Evolutionary conservation across 805 yeast species (phyloP).

Genomic region (Myxozyma melibiosi): DNA sequence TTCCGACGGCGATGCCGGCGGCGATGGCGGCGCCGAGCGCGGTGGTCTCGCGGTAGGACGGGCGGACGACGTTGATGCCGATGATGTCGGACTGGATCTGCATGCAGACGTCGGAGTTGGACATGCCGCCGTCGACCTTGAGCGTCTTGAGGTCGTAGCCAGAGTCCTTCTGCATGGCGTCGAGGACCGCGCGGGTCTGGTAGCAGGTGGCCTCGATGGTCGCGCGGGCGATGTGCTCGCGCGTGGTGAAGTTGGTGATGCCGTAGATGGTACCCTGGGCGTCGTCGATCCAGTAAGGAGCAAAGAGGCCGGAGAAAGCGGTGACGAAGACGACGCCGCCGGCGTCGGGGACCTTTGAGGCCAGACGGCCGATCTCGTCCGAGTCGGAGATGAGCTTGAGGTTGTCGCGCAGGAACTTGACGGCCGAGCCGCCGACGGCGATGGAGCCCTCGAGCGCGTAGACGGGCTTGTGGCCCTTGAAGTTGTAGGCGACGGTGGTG

Average conservation of each 20-base stretch:
- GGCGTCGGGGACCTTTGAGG: slow-evolving; percentile 73
- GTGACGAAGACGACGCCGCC: slow-evolving; percentile 96
- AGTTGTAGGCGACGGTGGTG: slow-evolving; percentile 90
- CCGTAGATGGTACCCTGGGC: slow-evolving; percentile 94
- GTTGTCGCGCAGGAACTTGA: slow-evolving; percentile 93
- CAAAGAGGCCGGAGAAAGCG: slow-evolving; percentile 90
- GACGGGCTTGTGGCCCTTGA: slow-evolving; percentile 72
- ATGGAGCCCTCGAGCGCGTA: slow-evolving; percentile 94
- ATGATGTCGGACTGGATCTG: slow-evolving; percentile 91
- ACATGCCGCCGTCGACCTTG: slow-evolving; percentile 92
- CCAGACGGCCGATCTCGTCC: slow-evolving; percentile 87
- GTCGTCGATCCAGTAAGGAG: slow-evolving; percentile 94
- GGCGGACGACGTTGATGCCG: slow-evolving; percentile 83
- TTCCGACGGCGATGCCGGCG: slow-evolving; percentile 73
- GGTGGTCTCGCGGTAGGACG: slow-evolving; percentile 84
- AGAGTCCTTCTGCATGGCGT: slow-evolving; percentile 86
- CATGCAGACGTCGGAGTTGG: slow-evolving; percentile 85
- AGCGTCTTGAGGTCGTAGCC: slow-evolving; percentile 56
- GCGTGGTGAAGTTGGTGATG: slow-evolving; percentile 87
- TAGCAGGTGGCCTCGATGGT: slow-evolving; percentile 94
- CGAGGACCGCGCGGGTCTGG: slow-evolving; percentile 87
- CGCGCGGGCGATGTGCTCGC: slow-evolving; percentile 90
- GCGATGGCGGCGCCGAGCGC: slow-evolving; percentile 97
- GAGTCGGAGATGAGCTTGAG: slow-evolving; percentile 78
- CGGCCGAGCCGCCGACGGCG: slow-evolving; percentile 93